Evolutionary conservation across 805 yeast genomes (phyloP).

Genomic region (Ogataea nakhonphanomensis): DNA sequence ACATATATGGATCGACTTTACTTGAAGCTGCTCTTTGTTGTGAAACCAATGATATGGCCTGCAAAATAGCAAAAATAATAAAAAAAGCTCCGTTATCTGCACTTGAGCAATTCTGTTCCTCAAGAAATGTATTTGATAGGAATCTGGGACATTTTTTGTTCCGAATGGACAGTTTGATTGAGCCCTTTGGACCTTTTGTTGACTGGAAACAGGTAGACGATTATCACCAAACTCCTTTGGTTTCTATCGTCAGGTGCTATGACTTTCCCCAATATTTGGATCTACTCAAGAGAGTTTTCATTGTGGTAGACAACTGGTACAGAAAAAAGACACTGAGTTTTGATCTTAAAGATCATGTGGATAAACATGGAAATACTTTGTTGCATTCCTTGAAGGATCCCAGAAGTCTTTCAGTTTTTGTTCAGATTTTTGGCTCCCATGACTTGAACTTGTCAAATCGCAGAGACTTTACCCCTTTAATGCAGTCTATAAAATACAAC

Average conservation of each 20-base stretch:
- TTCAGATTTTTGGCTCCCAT: conserved; percentile 36
- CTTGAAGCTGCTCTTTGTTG: conserved; percentile 59
- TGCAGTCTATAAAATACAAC: conserved; percentile 66
- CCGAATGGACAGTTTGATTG: conserved; percentile 50
- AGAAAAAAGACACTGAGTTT: conserved; percentile 28
- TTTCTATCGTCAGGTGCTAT: conserved; percentile 72
- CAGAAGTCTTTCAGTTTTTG: conserved; percentile 41
- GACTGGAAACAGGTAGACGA: conserved; percentile 69
- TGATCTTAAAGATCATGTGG: conserved; percentile 62
- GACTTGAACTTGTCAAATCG: conserved; percentile 61
- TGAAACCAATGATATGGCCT: conserved; percentile 45
- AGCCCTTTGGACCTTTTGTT: conserved; percentile 51
- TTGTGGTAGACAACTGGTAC: conserved; percentile 44
- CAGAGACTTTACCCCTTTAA: conserved; percentile 63
- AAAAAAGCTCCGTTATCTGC: conserved; percentile 42
- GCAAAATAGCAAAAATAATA: conserved; percentile 45
- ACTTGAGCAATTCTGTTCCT: conserved; percentile 44
- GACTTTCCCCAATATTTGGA: conserved; percentile 63
- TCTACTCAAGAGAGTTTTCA: conserved; percentile 46
- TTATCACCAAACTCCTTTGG: conserved; percentile 73
- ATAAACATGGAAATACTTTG: conserved; percentile 68
- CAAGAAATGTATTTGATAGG: conserved; percentile 50
- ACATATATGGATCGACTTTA: conserved; percentile 51
- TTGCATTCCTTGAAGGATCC: conserved; percentile 60
- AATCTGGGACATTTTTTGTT: conserved; percentile 73